These are phyloP conservation scores for Juncus effusus DNA, from an alignment of 176 grass and related monocot species.

Conservation along the genomic window DNA sequence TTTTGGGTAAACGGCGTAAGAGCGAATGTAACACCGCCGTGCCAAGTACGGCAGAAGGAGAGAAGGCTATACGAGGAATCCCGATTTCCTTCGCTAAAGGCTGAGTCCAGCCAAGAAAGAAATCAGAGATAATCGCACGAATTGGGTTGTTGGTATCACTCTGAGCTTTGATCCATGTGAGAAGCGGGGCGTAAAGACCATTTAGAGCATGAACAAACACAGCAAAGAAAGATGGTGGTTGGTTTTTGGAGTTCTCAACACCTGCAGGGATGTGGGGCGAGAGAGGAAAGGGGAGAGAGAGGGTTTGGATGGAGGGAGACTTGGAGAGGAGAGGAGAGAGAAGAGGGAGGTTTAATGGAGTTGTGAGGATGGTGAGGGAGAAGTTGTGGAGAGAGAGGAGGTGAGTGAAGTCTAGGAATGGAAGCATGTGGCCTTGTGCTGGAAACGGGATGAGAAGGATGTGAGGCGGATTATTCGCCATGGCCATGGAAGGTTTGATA, in stretches of 20 bases:
- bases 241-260: not conserved
- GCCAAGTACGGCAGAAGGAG: constrained; percentile 24
- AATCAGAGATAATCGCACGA: constrained; percentile 46
- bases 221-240: constrained; percentile 2
- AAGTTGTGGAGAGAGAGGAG: constrained; percentile 14
- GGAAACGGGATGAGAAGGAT: constrained; percentile 26
- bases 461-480: constrained; percentile 6
- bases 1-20: constrained; percentile 19
- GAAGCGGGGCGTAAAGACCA: constrained; percentile 21
- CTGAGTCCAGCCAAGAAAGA: constrained; percentile 50
- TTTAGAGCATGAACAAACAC: constrained; percentile 33
- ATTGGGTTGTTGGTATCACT: not conserved
- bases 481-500: not conserved
- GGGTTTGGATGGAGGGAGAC: constrained; percentile 15
- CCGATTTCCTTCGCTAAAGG: constrained; percentile 35
- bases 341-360: constrained; percentile 15
- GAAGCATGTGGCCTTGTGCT: constrained; percentile 23
- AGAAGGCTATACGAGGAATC: constrained; percentile 50
- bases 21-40: constrained; percentile 30
- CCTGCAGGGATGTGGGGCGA: not conserved
- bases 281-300: constrained; percentile 23
- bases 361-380: constrained; percentile 29
- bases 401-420: constrained; percentile 25
- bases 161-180: constrained; percentile 15
- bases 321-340: constrained; percentile 22